Conservation (phyloP, 257 asterid genomes). For the Cinchona pubescens region DNA sequence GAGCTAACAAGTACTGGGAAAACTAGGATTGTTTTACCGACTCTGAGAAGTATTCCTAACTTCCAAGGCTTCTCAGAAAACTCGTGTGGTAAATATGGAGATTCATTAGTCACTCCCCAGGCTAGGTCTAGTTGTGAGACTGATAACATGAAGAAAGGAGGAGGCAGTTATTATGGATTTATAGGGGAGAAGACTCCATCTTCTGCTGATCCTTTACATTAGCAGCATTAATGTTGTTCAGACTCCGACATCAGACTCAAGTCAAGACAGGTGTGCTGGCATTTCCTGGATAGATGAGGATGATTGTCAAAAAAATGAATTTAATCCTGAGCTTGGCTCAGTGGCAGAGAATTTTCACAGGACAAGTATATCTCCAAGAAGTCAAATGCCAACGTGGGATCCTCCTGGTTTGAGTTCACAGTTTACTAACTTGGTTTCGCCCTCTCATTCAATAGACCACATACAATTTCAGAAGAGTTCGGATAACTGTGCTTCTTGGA, state of each 20-base stretch:
- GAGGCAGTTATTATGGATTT: conserved; percentile 4
- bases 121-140: conserved; percentile 16
- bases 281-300: conserved; percentile 23
- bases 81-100: conserved; percentile 10
- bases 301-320: conserved; percentile 8
- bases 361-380: conserved; percentile 34
- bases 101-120: conserved; percentile 17
- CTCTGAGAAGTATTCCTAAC: conserved; percentile 21
- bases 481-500: conserved; percentile 49
- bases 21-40: conserved; percentile 19
- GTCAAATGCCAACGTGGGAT: conserved; percentile 32
- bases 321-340: conserved; percentile 30
- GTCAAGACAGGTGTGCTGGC: conserved; percentile 27
- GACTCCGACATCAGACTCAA: conserved; percentile 61
- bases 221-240: conserved; percentile 56
- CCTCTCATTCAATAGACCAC: conserved; percentile 17
- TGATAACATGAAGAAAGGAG: conserved; percentile 9
- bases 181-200: conserved; percentile 32
- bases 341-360: conserved; percentile 23
- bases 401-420: conserved; percentile 27
- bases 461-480: conserved; percentile 14
- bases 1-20: conserved; percentile 21
- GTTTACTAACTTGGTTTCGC: conserved; percentile 19
- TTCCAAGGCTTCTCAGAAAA: conserved; percentile 15
- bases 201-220: conserved; percentile 35